Percentiles rank a stretch among this genome's conserved stretches.
These are phyloP conservation scores for Neopestalotiopsis clavispora DNA, from an alignment of 2,329 filamentous ascomycete species.

Conservation along the genomic window DNA sequence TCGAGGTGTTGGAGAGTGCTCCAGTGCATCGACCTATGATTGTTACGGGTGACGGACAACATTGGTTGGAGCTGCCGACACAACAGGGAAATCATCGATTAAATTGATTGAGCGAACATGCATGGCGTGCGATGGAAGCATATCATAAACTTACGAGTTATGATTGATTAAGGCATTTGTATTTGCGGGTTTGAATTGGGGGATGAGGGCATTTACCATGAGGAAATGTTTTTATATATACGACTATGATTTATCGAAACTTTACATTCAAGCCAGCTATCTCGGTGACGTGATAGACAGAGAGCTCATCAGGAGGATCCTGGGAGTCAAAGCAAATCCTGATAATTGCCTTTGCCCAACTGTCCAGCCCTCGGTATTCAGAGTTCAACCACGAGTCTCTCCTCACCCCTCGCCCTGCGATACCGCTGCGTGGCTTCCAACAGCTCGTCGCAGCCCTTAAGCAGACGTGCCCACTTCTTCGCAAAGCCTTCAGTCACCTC, in stretches of 20 bases:
- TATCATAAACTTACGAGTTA: not conserved
- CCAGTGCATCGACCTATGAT: too few relatives aligned
- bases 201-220: not conserved
- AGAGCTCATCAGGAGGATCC: not conserved
- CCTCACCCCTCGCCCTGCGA: constrained; percentile 39
- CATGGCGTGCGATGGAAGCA: constrained; percentile 10
- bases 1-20: not conserved
- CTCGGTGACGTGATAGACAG: not conserved
- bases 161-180: constrained; percentile 10
- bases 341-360: not conserved
- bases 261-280: not conserved
- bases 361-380: not conserved
- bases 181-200: not conserved
- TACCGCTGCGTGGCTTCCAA: constrained; percentile 40
- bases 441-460: constrained; percentile 38
- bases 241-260: not conserved
- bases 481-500: constrained; percentile 42
- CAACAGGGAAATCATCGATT: not conserved
- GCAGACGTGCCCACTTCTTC: constrained; percentile 39
- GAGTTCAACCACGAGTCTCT: constrained; percentile 26
- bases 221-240: too few relatives aligned
- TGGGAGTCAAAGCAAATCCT: too few relatives aligned
- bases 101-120: not conserved
- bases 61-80: not conserved
- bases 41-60: too few relatives aligned